Conservation (phyloP, 495 filamentous ascomycete genomes). For the Talaromyces ruber region DNA sequence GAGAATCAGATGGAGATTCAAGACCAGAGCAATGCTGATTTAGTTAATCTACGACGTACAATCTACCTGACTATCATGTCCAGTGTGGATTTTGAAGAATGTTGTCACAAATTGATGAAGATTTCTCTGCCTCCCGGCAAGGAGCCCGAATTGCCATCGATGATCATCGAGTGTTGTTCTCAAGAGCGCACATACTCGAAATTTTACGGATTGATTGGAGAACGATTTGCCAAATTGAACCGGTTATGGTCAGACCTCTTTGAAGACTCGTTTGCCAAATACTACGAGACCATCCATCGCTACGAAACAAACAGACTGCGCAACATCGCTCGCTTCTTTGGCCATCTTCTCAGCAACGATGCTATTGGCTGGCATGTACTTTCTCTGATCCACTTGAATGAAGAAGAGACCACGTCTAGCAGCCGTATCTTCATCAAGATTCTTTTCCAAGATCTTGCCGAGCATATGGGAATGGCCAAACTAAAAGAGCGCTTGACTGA, state of each 20-base stretch:
- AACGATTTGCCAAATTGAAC: conserved; percentile 92
- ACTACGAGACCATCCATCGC: conserved; percentile 95
- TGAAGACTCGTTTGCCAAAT: conserved; percentile 78
- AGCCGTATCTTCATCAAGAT: conserved; percentile 98
- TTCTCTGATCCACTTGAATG: conserved; percentile 76
- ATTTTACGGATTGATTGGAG: conserved; percentile 90
- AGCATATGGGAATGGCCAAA: conserved; percentile 75
- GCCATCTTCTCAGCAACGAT: conserved; percentile 78
- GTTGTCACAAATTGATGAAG: conserved; percentile 91
- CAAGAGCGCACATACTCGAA: conserved; percentile 95
- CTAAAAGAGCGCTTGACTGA: conserved; percentile 69
- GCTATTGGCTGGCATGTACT: conserved; percentile 89
- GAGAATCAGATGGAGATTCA: conserved; percentile 82
- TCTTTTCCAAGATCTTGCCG: conserved; percentile 83
- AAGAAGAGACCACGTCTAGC: conserved; percentile 92
- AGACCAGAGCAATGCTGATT: conserved; percentile 90
- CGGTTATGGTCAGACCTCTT: conserved; percentile 90
- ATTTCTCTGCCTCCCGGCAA: conserved; percentile 79
- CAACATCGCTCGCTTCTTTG: conserved; percentile 92
- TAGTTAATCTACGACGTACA: conserved; percentile 85
- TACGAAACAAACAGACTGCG: conserved; percentile 90
- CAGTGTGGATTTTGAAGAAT: conserved; percentile 89
- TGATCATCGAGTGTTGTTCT: conserved; percentile 93
- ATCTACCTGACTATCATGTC: conserved; percentile 98
- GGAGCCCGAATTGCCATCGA: conserved; percentile 84